phyloP scores from a whole-genome alignment of 345 rosid species.

The Lepidium sativum region DNA sequence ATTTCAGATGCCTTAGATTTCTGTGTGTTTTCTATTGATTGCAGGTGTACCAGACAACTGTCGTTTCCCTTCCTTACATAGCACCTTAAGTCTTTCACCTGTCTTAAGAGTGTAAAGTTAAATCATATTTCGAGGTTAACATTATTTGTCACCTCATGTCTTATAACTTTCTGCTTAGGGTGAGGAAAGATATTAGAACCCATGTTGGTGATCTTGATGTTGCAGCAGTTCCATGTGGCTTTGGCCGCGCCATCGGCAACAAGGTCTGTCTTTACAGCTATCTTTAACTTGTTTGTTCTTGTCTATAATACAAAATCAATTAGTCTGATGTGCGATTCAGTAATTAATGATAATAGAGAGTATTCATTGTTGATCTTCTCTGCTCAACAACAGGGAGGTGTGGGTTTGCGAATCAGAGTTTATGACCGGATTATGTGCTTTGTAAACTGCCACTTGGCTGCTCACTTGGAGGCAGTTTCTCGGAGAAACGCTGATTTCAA shows the following conservation, averaged over 20 bases:
- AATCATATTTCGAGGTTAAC: not conserved
- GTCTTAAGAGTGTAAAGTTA: not conserved
- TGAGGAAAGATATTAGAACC: constrained; percentile 69
- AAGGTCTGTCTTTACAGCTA: constrained; percentile 40
- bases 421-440: constrained; percentile 76
- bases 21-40: not conserved
- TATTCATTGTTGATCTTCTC: not conserved
- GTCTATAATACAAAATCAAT: not conserved
- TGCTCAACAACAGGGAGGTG: constrained; percentile 55
- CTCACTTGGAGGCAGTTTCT: constrained; percentile 81
- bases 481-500: constrained; percentile 76
- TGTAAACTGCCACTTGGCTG: constrained; percentile 84
- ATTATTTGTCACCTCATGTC: constrained; percentile 3
- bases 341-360: not conserved
- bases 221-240: constrained; percentile 97
- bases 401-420: constrained; percentile 76
- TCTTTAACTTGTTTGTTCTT: not conserved
- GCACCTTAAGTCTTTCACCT: not conserved
- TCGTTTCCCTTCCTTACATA: constrained; percentile 2
- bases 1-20: not conserved
- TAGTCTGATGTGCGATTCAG: not conserved
- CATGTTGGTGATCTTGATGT: constrained; percentile 96
- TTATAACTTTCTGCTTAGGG: constrained; percentile 47
- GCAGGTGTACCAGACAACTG: not conserved
- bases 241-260: constrained; percentile 97